Evolutionary conservation across 768 basidiomycete species (phyloP), one percentile per base, ranked within the genome.

Genomic region (Xerocomus spinulosus): DNA sequence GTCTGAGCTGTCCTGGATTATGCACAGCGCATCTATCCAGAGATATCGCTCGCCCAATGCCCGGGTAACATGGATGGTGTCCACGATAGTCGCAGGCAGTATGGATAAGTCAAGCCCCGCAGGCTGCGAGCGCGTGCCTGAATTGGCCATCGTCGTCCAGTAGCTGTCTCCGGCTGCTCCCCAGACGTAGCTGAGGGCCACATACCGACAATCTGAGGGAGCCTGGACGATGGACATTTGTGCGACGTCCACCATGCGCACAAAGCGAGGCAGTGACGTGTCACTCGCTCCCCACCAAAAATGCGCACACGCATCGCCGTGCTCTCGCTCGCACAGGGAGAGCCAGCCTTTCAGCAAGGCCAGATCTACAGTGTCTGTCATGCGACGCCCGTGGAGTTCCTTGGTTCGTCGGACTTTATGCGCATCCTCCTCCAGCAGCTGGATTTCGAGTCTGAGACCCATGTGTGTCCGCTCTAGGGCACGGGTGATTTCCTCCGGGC

Each of bases 21-120:
- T 55, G 37, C 55, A 57, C 2, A 55, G 37, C 13, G 44, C 40
- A 30, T 57, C 55, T 32, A 55, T 21, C 40, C 26, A 41, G 17
- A 41, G 10, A 18, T 41, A 41, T 13, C 40, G 40, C 20, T 41
- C 26, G 7, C 17, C 17, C 26, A 28, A 18, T 18, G 17, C 17
- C 17, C n/a, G 25, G 4, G 25, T 25, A 18, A 41, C 26, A 3
- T 29, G 28, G 26, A 41, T 20, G 26, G n/a, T 26, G 9, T 28
- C 40, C 6, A 8, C 26, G 13, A 57, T 49, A 2, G 56, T 55
- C 12, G 36, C 47, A 15, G 54, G 47, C 2, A 56, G 33, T 18
- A 33, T 13, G n/a, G 39, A 30, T 21, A 6, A 9, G n/a, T 53
- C 32, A 17, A 55, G 21, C 17, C 51, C 52, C 6, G 23, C 32